These are phyloP conservation scores for Aureoboletus auriporus DNA, from an alignment of 768 basidiomycete genomes.

Conservation along the genomic window DNA sequence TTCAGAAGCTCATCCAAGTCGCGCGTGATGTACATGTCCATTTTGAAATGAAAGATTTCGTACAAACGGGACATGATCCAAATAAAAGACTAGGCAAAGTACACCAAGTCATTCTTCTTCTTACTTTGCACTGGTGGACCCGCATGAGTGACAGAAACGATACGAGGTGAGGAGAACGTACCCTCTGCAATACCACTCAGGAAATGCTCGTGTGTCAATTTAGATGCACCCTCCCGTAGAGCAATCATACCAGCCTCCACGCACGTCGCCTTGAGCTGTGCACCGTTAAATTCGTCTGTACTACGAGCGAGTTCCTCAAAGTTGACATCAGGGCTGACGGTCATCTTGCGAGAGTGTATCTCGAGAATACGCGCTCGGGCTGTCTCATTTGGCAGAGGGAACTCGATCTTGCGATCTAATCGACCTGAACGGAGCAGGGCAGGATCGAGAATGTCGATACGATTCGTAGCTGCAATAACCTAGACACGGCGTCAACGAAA, in stretches of 20 bases:
- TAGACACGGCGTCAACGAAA: constrained; percentile 28
- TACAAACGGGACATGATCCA: constrained; percentile 1
- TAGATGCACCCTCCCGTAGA: constrained; percentile 85
- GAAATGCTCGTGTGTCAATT: constrained; percentile 93
- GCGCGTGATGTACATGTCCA: no score
- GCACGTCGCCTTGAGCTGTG: constrained; percentile 94
- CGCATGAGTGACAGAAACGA: constrained; percentile 18
- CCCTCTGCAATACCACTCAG: constrained; percentile 88
- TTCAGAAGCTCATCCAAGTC: no score
- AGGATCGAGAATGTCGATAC: constrained; percentile 97
- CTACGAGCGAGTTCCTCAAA: constrained; percentile 95
- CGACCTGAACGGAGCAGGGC: constrained; percentile 97
- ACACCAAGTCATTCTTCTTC: constrained; percentile 98
- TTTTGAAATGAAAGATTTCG: constrained; percentile 5
- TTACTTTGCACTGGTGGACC: constrained; percentile 83
- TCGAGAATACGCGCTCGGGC: constrained; percentile 96
- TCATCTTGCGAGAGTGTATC: constrained; percentile 97
- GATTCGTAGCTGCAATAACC: constrained; percentile 98
- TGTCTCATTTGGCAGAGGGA: constrained; percentile 92
- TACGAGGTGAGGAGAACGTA: constrained; percentile 28
- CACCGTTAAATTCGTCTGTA: constrained; percentile 98
- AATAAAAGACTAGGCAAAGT: constrained; percentile 66
- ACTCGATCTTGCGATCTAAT: constrained; percentile 97
- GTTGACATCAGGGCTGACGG: constrained; percentile 82
- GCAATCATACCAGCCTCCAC: constrained; percentile 99